phyloP scores from a whole-genome alignment of 2,329 filamentous ascomycete genomes.

The Huntiella decipiens region DNA sequence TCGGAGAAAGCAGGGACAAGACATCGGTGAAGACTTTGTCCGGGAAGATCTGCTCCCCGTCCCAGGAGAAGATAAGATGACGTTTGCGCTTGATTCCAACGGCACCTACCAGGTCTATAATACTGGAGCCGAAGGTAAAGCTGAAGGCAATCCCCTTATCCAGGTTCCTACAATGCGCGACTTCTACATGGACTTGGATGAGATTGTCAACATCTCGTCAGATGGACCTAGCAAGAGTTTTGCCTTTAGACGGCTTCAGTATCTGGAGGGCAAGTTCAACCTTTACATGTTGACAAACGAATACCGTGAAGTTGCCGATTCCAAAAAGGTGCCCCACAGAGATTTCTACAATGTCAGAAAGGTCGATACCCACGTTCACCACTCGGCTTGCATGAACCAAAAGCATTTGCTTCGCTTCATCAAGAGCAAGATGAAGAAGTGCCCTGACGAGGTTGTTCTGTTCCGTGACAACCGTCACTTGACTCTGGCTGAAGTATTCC shows the following conservation, averaged over 20 bases:
- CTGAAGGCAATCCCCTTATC: conserved; percentile 46
- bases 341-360: conserved; percentile 99
- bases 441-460: conserved; percentile 79
- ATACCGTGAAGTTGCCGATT: conserved; percentile 95
- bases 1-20: conserved; percentile 61
- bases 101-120: conserved; percentile 91
- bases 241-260: conserved; percentile 83
- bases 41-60: conserved; percentile 60
- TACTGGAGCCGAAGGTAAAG: conserved; percentile 34
- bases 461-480: conserved; percentile 83
- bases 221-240: conserved; percentile 95
- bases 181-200: conserved; percentile 87
- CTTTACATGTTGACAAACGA: conserved; percentile 85
- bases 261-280: conserved; percentile 93
- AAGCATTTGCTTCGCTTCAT: conserved; percentile 97
- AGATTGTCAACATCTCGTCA: conserved; percentile 71
- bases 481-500: conserved; percentile 82
- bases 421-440: conserved; percentile 99
- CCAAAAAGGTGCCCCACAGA: conserved; percentile 89
- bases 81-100: conserved; percentile 59
- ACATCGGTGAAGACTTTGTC: conserved; percentile 85
- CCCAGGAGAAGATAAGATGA: conserved; percentile 50
- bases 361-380: conserved; percentile 96
- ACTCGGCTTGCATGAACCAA: conserved; percentile 99
- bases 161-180: conserved; percentile 82